Evolutionary conservation across 2,329 filamentous ascomycete species (phyloP), one percentile per base, ranked within the genome.

Genomic region (Xylariales sp.): DNA sequence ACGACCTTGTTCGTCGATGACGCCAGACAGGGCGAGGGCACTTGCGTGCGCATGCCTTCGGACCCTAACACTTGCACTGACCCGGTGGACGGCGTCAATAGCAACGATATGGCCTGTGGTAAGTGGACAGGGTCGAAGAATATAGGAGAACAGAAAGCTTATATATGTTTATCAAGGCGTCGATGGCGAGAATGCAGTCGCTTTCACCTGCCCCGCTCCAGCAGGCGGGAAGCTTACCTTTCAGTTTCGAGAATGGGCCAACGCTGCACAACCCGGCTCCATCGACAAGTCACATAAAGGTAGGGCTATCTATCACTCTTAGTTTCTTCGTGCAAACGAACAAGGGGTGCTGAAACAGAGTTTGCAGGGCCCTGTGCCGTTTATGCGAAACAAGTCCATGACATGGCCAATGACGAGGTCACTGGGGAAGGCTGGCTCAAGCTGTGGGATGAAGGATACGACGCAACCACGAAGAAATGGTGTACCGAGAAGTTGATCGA

Each of bases 361-460:
- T n/a, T 5, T 91, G 85, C 87, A 76, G 91, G 91, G 0, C 90
- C 91, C 56, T 92, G 91, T 75, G 86, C 90, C 34, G 86, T 93
- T 30, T 94, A 93, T 79, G 82, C 93, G 80, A 93, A 93, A 82
- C 87, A 88, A 74, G 86, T 93, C 1, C 79, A 82, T 70, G 83
- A 88, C 65, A 87, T 89, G 66, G 80, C 80, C 12, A 77, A 76
- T 28, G 81, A 83, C 70, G 78, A 85, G 12, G 88, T 88, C 57
- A 81, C 84, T 30, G 91, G 91, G 4, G 80, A 83, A 58, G 91
- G 91, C 46, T 94, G 91, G 92, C 92, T 94, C 84, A 93, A 93
- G 84, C 87, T 94, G 76, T 93, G 86, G 83, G 86, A 92, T 65
- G 85, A 90, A 59, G 90, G 89, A 53, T 92, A 91, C 79, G 84